Evolutionary conservation across 805 yeast species (phyloP).

Genomic region (Lachancea meyersii): DNA sequence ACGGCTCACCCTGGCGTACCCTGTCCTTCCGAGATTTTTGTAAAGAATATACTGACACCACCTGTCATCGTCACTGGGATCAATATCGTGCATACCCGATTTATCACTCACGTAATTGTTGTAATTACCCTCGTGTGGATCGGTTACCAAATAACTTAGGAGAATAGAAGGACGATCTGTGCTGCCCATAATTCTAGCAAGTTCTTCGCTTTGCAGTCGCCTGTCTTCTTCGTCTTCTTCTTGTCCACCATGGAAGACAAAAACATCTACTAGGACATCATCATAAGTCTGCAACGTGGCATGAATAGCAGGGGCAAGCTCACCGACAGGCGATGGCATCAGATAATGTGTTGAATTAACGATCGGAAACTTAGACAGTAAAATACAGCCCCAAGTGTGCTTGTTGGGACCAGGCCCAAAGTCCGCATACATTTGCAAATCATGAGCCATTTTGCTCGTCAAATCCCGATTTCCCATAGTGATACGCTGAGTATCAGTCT

Average conservation of each 20-base stretch:
- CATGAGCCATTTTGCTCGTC: conserved; percentile 86
- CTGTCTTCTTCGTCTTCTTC: conserved; percentile 96
- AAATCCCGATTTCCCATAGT: conserved; percentile 94
- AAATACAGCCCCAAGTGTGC: conserved; percentile 97
- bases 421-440: conserved; percentile 89
- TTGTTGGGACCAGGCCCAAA: conserved; percentile 97
- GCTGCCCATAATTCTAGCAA: conserved; percentile 74
- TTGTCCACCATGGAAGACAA: conserved; percentile 97
- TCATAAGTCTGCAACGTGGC: conserved; percentile 93
- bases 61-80: conserved; percentile 89
- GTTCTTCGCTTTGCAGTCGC: conserved; percentile 70
- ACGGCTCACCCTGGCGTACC: conserved; percentile 89
- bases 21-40: conserved; percentile 78
- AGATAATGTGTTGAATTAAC: conserved; percentile 83
- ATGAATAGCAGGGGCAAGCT: conserved; percentile 95
- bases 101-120: conserved; percentile 79
- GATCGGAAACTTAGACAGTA: conserved; percentile 91
- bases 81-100: conserved; percentile 90
- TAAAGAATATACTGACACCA: conserved; percentile 97
- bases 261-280: conserved; percentile 68
- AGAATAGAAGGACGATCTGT: conserved; percentile 79
- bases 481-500: conserved; percentile 88
- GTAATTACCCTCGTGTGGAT: conserved; percentile 84
- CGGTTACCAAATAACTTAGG: conserved; percentile 84
- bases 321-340: conserved; percentile 95